A percentile compares a stretch with the other conserved stretches of the same genome.
Evolutionary conservation across 345 rosid species (phyloP).

Genomic region (Anastatica hierochuntica): DNA sequence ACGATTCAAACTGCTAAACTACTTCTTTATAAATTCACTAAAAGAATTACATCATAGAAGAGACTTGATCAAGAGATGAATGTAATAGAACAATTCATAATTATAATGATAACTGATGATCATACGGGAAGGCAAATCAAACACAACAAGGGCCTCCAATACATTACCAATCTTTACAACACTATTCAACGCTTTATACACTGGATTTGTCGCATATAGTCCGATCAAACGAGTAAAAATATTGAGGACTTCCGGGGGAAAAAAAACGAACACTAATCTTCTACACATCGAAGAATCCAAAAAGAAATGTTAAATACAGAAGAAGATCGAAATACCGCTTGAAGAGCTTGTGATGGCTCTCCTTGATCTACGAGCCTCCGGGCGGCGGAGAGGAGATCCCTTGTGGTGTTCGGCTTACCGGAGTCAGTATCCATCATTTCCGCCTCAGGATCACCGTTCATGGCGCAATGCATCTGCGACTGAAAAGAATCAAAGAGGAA

Average conservation of each 20-base stretch:
- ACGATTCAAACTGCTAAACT: slow-evolving; percentile 1
- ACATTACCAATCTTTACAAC: too few species aligned
- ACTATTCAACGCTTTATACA: background rate
- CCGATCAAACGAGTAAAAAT: background rate
- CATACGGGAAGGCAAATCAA: too few species aligned
- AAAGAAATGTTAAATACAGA: background rate
- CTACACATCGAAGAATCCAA: background rate
- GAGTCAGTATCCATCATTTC: slow-evolving; percentile 47
- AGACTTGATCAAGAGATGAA: too few species aligned
- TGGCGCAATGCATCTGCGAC: slow-evolving; percentile 22
- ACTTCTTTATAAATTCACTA: too few species aligned
- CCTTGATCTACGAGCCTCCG: slow-evolving; percentile 68
- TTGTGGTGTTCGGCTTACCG: slow-evolving; percentile 13
- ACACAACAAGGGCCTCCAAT: too few species aligned
- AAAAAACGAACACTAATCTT: background rate
- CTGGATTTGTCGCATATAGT: background rate
- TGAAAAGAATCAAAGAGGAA: background rate
- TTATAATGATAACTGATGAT: too few species aligned
- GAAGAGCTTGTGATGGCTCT: slow-evolving; percentile 81
- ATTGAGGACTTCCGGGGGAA: too few species aligned
- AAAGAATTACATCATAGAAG: too few species aligned
- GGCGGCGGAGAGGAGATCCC: slow-evolving; percentile 53
- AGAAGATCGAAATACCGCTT: slow-evolving; percentile 43
- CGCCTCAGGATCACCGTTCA: slow-evolving; percentile 30
- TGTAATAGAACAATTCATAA: too few species aligned